Percentiles rank a stretch among this genome's conserved stretches.
These are phyloP conservation scores for Nicotiana rustica DNA, from an alignment of 305 asterid species.

Conservation along the genomic window DNA sequence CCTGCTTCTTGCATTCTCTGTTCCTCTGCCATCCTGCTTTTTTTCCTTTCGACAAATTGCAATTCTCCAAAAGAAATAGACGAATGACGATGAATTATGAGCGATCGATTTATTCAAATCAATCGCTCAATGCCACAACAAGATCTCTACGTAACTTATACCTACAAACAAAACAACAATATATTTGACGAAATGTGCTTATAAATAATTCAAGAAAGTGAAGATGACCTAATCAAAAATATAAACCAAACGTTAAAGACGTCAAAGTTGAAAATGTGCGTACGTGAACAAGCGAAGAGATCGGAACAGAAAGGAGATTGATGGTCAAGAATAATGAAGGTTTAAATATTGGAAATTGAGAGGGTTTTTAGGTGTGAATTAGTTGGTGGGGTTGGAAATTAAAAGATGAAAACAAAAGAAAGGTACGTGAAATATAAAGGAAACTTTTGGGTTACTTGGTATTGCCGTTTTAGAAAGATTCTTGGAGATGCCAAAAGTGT, in stretches of 20 bases:
- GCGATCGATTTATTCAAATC: conserved; percentile 45
- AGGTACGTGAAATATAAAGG: not conserved
- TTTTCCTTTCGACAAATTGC: not conserved
- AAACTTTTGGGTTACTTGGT: conserved; percentile 31
- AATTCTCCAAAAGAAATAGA: not conserved
- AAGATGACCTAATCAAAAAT: conserved; percentile 4
- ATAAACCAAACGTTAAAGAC: conserved; percentile 13
- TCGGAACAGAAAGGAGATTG: conserved; percentile 34
- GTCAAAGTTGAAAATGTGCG: conserved; percentile 23
- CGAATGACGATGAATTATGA: conserved; percentile 32
- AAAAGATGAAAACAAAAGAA: conserved; percentile 13
- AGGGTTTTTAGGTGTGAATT: not conserved
- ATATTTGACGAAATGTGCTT: not conserved
- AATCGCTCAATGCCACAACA: conserved; percentile 44
- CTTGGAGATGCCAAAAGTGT: conserved; percentile 21
- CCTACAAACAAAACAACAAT: not conserved
- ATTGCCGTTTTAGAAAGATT: conserved; percentile 34
- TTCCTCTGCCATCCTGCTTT: conserved; percentile 58
- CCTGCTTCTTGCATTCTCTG: conserved; percentile 58
- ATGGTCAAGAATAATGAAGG: conserved; percentile 34
- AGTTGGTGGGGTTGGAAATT: conserved; percentile 24
- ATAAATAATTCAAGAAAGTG: conserved; percentile 15
- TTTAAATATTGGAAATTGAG: conserved; percentile 6
- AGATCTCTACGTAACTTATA: conserved; percentile 25
- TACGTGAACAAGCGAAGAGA: conserved; percentile 35